Conservation (phyloP, 1,284 basidiomycete genomes). For the Vanrija sp. region DNA sequence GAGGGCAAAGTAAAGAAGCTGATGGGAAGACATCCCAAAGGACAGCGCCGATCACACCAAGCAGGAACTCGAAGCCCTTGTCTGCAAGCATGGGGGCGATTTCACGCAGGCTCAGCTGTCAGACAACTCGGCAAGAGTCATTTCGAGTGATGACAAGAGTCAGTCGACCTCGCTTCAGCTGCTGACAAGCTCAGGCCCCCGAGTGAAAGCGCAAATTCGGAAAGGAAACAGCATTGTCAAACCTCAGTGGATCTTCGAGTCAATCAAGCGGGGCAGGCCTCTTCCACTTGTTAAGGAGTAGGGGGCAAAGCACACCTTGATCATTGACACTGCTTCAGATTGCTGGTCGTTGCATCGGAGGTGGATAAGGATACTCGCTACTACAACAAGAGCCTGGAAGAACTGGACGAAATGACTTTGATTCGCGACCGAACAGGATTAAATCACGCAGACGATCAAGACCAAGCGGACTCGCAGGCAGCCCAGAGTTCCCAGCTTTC, state of each 20-base stretch:
- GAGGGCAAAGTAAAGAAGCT: not conserved
- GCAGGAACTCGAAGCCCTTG: conserved; percentile 48
- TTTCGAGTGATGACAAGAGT: conserved; percentile 43
- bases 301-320: conserved; percentile 7
- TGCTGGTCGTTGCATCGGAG: conserved; percentile 43
- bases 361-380: conserved; percentile 31
- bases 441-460: not conserved
- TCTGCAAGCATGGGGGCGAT: conserved; percentile 70
- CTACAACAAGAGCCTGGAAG: conserved; percentile 32
- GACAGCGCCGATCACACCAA: conserved; percentile 49
- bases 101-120: conserved; percentile 57
- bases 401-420: conserved; percentile 28
- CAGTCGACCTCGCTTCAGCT: conserved; percentile 2
- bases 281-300: conserved; percentile 67
- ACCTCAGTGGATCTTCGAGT: conserved; percentile 76
- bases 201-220: conserved; percentile 53
- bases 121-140: conserved; percentile 54
- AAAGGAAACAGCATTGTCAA: conserved; percentile 63
- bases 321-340: conserved; percentile 20
- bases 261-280: conserved; percentile 57
- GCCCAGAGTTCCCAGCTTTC: no score
- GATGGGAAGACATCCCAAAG: conserved; percentile 58
- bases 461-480: not conserved
- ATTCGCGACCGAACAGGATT: conserved; percentile 27
- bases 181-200: conserved; percentile 28